Evolutionary conservation across 2,329 filamentous ascomycete species (phyloP), one percentile per base, ranked within the genome.

Genomic region (Chaetomium globosum): DNA sequence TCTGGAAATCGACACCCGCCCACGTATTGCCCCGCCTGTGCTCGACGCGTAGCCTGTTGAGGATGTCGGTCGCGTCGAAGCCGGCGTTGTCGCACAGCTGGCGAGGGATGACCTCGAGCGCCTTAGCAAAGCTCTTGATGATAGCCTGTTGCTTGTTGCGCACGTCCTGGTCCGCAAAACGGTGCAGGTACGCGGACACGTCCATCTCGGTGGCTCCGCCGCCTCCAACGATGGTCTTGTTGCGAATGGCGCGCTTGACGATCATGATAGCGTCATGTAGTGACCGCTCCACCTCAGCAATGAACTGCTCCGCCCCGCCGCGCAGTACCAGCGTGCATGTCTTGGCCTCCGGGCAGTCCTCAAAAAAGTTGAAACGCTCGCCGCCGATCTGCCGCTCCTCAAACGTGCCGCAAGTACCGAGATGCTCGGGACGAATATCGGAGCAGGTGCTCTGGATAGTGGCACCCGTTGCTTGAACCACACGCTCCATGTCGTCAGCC

Each of bases 251-350:
- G 68, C 96, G 93, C 87, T 98, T 98, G 76, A 99, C 95, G 74
- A 99, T 97, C 95, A 99, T 99, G 80, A 99, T 98, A 73, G 95
- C 95, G 75, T 99, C 95, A 83, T 99, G 95, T 71, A 99, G 86
- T 76, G 92, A 97, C 70, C 95, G 91, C 83, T 99, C 95, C 1
- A 97, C 95, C 79, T 99, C 95, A 65, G 95, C 95, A 73, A 99
- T 99, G 81, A 99, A 99, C 78, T 99, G 95, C 82, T 99, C 95
- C 43, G 95, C 95, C 70, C 95, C 95, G 74, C 95, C 95, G 75
- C 95, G 91, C 69, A 99, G 89, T 49, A 99, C 88, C 23, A 99
- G 83, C 10, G 95, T 99, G 84, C 95, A 99, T 1, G 95, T 98
- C 85, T 96, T 97, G 70, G 95, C 94, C 74, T 89, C 89, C 33